These are phyloP conservation scores for Cercospora brassicicola DNA, from an alignment of 2,329 filamentous ascomycete species.

Conservation along the genomic window DNA sequence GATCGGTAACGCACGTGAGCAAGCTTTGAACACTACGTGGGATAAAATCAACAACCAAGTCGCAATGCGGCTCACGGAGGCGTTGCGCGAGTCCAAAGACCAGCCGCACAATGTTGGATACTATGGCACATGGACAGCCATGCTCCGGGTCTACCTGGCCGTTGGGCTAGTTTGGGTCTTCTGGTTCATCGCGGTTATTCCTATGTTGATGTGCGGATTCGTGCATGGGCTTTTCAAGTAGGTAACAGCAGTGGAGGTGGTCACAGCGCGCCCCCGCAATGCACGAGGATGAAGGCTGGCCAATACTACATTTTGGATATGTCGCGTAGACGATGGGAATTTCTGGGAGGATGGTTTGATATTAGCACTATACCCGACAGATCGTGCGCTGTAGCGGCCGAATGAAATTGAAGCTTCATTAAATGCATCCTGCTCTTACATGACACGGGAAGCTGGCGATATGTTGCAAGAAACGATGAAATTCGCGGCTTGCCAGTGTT, in stretches of 20 bases:
- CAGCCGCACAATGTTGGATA: slow-evolving; percentile 21
- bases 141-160: slow-evolving; percentile 35
- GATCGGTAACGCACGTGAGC: slow-evolving; percentile 51
- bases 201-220: slow-evolving; percentile 36
- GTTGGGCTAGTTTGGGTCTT: slow-evolving; percentile 42
- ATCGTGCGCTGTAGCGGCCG: background rate
- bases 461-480: too few species aligned
- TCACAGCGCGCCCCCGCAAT: background rate
- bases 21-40: slow-evolving; percentile 67
- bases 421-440: background rate
- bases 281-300: background rate
- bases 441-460: too few species aligned
- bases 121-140: slow-evolving; percentile 33
- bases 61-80: slow-evolving; percentile 61
- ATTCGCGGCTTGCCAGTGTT: background rate
- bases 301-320: background rate
- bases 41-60: slow-evolving; percentile 70
- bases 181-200: slow-evolving; percentile 40
- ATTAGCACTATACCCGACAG: slow-evolving; percentile 3
- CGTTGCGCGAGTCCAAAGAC: slow-evolving; percentile 37
- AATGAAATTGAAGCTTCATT: background rate
- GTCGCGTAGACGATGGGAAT: background rate
- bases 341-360: background rate
- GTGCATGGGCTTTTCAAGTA: slow-evolving; percentile 36
- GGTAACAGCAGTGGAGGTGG: background rate